phyloP scores from a whole-genome alignment of 306 rosid genomes.

The Prunus persica region Prunus_persica_NCBIv2 NC_034009.1:14433501-14434000 shows the following conservation, averaged over 20 bases:
- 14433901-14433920: slow-evolving; percentile 33
- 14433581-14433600: not conserved
- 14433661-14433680: slow-evolving; percentile 44
- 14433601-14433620: not conserved
- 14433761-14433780: slow-evolving; percentile 21
- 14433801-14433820: too few species aligned
- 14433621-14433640: slow-evolving; percentile 10
- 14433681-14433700: slow-evolving; percentile 45
- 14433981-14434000: slow-evolving; percentile 48
- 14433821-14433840: too few species aligned
- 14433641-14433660: slow-evolving; percentile 37
- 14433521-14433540: slow-evolving; percentile 41
- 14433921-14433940: slow-evolving; percentile 31
- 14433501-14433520: slow-evolving; percentile 38
- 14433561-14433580: not conserved
- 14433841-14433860: too few species aligned
- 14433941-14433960: slow-evolving; percentile 48
- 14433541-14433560: slow-evolving; percentile 12
- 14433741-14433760: slow-evolving; percentile 41
- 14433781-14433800: too few species aligned
- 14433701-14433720: slow-evolving; percentile 43
- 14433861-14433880: not conserved
- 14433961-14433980: slow-evolving; percentile 39
- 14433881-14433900: slow-evolving; percentile 11
- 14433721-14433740: slow-evolving; percentile 44